A percentile compares a stretch with the other conserved stretches of the same genome.
Conservation (phyloP, 176 grass and related monocot species). For the Phyllostachys edulis region DNA sequence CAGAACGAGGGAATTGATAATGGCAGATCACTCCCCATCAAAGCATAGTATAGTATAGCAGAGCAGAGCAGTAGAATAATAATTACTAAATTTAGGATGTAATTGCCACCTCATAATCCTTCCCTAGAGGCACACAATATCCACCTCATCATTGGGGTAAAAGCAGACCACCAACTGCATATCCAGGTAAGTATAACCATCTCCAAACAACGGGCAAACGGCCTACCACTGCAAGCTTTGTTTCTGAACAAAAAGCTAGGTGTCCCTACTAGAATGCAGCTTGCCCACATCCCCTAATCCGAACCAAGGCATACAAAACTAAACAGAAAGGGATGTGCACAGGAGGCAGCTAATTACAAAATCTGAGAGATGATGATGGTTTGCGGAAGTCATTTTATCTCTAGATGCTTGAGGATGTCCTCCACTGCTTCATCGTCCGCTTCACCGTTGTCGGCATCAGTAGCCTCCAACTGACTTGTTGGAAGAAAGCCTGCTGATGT, state of each 20-base stretch:
- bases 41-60: neutral
- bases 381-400: slow-evolving; percentile 33
- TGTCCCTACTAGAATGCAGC: slow-evolving; percentile 46
- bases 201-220: slow-evolving; percentile 40
- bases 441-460: neutral
- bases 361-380: slow-evolving; percentile 26
- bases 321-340: slow-evolving; percentile 53
- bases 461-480: neutral
- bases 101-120: slow-evolving; percentile 51
- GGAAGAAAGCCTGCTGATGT: neutral
- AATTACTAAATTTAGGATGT: slow-evolving; percentile 31
- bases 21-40: neutral
- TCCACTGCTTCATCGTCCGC: slow-evolving; percentile 25
- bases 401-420: slow-evolving; percentile 50
- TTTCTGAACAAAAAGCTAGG: slow-evolving; percentile 52
- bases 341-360: slow-evolving; percentile 52
- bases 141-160: slow-evolving; percentile 57
- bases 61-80: neutral
- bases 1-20: no score
- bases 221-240: slow-evolving; percentile 40
- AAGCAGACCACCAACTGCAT: slow-evolving; percentile 47
- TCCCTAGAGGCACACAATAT: slow-evolving; percentile 55
- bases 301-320: slow-evolving; percentile 41
- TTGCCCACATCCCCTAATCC: slow-evolving; percentile 49
- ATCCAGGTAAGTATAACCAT: slow-evolving; percentile 58